Evolutionary conservation across 768 basidiomycete species (phyloP).

Genomic region (Termitomyces sp.): DNA sequence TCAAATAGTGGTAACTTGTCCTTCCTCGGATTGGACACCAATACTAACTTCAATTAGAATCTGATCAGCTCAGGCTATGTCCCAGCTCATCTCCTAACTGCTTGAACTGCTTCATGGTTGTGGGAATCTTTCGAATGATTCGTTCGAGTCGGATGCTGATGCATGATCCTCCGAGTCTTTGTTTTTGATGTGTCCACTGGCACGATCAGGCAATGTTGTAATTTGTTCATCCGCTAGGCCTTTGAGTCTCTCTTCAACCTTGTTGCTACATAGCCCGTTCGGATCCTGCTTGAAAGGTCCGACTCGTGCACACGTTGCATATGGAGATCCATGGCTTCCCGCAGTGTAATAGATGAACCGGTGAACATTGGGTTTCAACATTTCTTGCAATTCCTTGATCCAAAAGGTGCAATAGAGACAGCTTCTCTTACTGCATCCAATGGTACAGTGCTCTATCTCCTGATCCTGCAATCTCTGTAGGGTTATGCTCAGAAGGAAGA

Average conservation of each 20-base stretch:
- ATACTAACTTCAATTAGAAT: too few relatives aligned
- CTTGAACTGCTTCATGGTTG: too few relatives aligned
- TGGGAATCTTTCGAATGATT: too few relatives aligned
- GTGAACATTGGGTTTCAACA: background rate
- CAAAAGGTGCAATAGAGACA: background rate
- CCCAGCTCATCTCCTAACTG: too few relatives aligned
- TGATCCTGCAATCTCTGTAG: background rate
- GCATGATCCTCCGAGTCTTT: background rate
- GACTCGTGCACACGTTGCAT: background rate
- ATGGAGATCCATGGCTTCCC: background rate
- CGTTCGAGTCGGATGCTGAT: background rate
- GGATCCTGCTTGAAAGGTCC: background rate
- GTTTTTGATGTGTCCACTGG: background rate
- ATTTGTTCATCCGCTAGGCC: background rate
- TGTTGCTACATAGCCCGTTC: background rate
- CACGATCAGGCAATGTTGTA: background rate
- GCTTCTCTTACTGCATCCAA: background rate
- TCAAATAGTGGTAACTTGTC: too few relatives aligned
- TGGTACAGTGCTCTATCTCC: background rate
- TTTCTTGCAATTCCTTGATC: background rate
- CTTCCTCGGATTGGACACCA: too few relatives aligned
- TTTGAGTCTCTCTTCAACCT: background rate
- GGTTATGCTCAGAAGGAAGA: background rate
- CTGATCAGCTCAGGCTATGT: too few relatives aligned
- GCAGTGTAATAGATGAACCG: background rate